Base-by-base conservation (phyloP, 805 yeast genomes). In the Yarrowia hollandica region DNA sequence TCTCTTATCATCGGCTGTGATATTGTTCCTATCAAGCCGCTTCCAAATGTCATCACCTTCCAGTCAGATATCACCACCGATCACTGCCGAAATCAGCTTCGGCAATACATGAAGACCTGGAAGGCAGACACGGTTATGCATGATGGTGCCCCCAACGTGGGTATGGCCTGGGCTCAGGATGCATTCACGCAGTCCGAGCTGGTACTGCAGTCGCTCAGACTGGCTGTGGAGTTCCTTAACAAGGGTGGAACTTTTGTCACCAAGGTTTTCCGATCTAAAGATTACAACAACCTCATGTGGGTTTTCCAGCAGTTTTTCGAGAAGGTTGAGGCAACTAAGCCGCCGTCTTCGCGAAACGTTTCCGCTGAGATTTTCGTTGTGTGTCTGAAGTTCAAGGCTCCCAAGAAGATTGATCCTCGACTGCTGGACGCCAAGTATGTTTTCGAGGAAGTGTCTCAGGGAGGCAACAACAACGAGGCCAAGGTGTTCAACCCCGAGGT, bases 91-190 rank as follows among this genome's bases (percentile, higher is more conserved):
- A 89, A 97, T 41, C 90, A 83, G 72, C 79, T 94, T 63, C 83
- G 98, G 70, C 97, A 97, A 25, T 90, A 92, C 70, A 85, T 94
- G 86, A 94, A 94, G 72, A 91, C 98, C 1, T 94, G 98, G 97
- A 94, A 94, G 68, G 99, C 98, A 1, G 98, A 94, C 70, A 89
- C 96, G 0, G 98, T 94, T 16, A 76, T 94, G 69, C 99, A 94
- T 74, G 99, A 94, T 80, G 99, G 99, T 85, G 99, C 99, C 25
- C 99, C 99, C 26, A 94, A 94, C 69, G 98, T 94, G 67, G 99
- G 99, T 85, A 80, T 94, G 69, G 96, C 96, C n/a, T 94, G 99
- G 99, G 94, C 88, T 18, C 99, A 94, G 74, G 99, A 94, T 82
- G 99, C 99, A 1, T 94, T 89, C 75, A 90, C 98, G 1, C 99